Conservation (phyloP, 2,329 filamentous ascomycete genomes). For the Trichoderma lentiforme region DNA sequence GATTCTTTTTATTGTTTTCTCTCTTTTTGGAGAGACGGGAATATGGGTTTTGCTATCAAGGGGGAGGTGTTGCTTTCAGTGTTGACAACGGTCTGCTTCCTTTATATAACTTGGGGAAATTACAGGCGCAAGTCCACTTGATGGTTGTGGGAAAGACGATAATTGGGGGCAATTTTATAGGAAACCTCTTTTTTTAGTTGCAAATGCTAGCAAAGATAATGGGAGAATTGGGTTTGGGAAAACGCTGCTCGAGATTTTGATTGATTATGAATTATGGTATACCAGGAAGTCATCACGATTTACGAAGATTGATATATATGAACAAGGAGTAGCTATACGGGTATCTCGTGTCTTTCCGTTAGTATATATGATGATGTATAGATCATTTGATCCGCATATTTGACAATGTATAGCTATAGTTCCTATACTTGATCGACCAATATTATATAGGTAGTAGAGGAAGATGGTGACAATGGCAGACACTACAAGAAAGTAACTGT, state of each 20-base stretch:
- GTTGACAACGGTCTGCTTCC: slow-evolving; percentile 9
- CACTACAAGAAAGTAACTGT: too few species aligned
- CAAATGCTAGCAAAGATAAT: slow-evolving; percentile 1
- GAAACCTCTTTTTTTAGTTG: neutral
- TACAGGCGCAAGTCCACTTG: neutral
- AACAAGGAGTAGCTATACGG: too few species aligned
- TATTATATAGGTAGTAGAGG: too few species aligned
- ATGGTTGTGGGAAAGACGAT: neutral
- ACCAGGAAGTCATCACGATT: neutral
- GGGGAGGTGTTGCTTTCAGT: slow-evolving; percentile 1
- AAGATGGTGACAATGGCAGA: too few species aligned
- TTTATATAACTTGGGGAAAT: slow-evolving; percentile 6
- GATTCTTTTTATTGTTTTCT: neutral
- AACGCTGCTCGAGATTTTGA: neutral
- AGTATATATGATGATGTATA: too few species aligned
- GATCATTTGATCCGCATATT: neutral
- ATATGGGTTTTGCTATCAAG: neutral
- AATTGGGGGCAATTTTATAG: neutral
- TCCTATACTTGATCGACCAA: too few species aligned
- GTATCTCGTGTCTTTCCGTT: too few species aligned
- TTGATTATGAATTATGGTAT: neutral
- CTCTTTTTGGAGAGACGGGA: neutral
- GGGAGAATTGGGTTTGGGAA: neutral
- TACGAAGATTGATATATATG: neutral
- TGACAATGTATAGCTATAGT: neutral